Evolutionary conservation across 2,329 filamentous ascomycete species (phyloP), one percentile per base, ranked within the genome.

Genomic region (Fusarium devonianum): DNA sequence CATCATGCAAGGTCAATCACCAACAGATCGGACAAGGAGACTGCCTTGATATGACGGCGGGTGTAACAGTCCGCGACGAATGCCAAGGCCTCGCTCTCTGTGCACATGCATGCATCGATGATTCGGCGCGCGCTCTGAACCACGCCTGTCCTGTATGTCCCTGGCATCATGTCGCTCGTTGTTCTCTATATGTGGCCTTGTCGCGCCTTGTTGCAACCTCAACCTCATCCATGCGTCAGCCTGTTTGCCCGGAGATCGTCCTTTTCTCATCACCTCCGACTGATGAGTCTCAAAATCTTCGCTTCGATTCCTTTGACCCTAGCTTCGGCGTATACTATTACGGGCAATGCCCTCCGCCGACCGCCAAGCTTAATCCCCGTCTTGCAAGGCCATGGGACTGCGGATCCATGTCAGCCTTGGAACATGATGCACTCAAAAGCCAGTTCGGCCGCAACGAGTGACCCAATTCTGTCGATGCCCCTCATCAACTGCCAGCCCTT

Each of bases 251-350:
- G 14, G n/a, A 33, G 19, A 10, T 23, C 53, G 19, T 18, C 21
- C 37, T 18, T 14, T 21, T 44, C 35, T 32, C 11, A 5, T 21
- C 22, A 10, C 21, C 11, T 25, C 8, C 7, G n/a, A n/a, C n/a
- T n/a, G n/a, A n/a, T n/a, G n/a, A 18, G n/a, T 23, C 23, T 30
- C 12, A 7, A 21, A 34, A 39, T 40, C 35, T 21, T 39, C 26
- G 34, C 26, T 37, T 25, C 25, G 23, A 32, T 35, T 13, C n/a
- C n/a, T n/a, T n/a, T 23, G 40, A 51, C 34, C 52, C 54, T 28
- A 3, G 56, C 28, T 45, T 59, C 56, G 56, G 56, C 46, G 53
- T 33, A 29, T 58, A 21, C 56, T 46, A 52, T 40, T 53, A 56
- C 26, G 38, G 58, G 56, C 33, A 59, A 59, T 43, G 28, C 22